Conservation (phyloP, 2,329 filamentous ascomycete species). For the Fusarium oxysporum region DNA sequence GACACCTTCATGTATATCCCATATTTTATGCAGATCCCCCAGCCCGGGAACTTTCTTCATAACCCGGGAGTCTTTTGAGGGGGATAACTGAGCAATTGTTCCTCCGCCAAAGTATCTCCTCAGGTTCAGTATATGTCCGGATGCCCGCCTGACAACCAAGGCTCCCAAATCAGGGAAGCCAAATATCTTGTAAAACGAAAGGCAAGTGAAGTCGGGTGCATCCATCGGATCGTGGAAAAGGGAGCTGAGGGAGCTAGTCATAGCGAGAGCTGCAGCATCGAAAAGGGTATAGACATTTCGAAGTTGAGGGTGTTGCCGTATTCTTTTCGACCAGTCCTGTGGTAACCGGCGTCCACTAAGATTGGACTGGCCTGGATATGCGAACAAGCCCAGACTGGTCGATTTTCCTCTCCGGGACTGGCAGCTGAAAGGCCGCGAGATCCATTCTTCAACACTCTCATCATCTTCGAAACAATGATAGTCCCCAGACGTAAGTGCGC, state of each 20-base stretch:
- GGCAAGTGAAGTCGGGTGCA: constrained; percentile 70
- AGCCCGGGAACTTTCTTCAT: constrained; percentile 55
- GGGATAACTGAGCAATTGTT: constrained; percentile 68
- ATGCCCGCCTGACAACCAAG: constrained; percentile 66
- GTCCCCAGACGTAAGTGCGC: constrained; percentile 69
- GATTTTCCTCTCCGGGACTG: constrained; percentile 27
- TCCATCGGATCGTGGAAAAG: constrained; percentile 61
- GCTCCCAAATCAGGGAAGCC: constrained; percentile 74
- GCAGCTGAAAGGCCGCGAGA: constrained; percentile 44
- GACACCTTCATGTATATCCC: constrained; percentile 67
- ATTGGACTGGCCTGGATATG: constrained; percentile 77
- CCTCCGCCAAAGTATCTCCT: constrained; percentile 76
- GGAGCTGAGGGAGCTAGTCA: constrained; percentile 66
- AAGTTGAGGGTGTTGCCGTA: constrained; percentile 45
- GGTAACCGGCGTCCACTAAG: constrained; percentile 74
- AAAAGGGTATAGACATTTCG: constrained; percentile 61
- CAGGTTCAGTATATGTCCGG: constrained; percentile 65
- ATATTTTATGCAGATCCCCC: constrained; percentile 50
- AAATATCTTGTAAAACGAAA: constrained; percentile 76
- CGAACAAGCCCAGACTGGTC: constrained; percentile 60
- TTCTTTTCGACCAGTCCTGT: constrained; percentile 62
- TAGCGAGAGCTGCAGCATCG: constrained; percentile 74
- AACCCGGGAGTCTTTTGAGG: constrained; percentile 39
- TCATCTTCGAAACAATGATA: constrained; percentile 71
- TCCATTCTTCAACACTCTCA: constrained; percentile 59